These are phyloP conservation scores for Pseudogymnoascus sp. DNA, from an alignment of 2,329 filamentous ascomycete species.

Conservation along the genomic window DNA sequence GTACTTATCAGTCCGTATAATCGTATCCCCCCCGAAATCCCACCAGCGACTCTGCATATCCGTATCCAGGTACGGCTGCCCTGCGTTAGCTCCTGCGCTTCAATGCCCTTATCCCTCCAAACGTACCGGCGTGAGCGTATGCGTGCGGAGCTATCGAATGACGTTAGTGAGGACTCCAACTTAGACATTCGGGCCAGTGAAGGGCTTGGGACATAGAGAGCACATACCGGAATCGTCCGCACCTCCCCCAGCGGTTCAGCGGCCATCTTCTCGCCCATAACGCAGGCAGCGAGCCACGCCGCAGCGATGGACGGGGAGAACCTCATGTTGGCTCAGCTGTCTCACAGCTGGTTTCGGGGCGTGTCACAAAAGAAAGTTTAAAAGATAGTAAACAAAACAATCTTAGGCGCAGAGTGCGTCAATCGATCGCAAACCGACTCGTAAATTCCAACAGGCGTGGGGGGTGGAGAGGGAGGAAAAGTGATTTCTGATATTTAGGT, in stretches of 20 bases:
- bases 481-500: neutral
- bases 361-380: neutral
- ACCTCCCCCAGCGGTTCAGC: slow-evolving; percentile 36
- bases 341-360: neutral
- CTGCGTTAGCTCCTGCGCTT: neutral
- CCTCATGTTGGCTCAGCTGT: slow-evolving; percentile 24
- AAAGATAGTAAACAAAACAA: neutral
- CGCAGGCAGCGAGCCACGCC: slow-evolving; percentile 30
- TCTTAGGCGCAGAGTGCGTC: neutral
- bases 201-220: neutral
- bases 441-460: neutral
- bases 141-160: slow-evolving; percentile 65
- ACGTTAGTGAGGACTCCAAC: slow-evolving; percentile 19
- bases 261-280: slow-evolving; percentile 25
- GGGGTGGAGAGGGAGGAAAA: neutral
- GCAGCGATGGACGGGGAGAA: slow-evolving; percentile 22
- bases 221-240: slow-evolving; percentile 57
- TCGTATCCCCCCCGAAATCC: slow-evolving; percentile 93
- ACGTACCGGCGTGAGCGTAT: slow-evolving; percentile 70
- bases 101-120: neutral
- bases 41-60: slow-evolving; percentile 99
- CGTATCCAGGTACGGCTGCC: slow-evolving; percentile 88
- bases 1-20: slow-evolving; percentile 66
- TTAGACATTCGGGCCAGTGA: neutral
- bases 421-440: neutral